phyloP scores from a whole-genome alignment of 768 basidiomycete genomes.

The Boletus vermiculosoides region DNA sequence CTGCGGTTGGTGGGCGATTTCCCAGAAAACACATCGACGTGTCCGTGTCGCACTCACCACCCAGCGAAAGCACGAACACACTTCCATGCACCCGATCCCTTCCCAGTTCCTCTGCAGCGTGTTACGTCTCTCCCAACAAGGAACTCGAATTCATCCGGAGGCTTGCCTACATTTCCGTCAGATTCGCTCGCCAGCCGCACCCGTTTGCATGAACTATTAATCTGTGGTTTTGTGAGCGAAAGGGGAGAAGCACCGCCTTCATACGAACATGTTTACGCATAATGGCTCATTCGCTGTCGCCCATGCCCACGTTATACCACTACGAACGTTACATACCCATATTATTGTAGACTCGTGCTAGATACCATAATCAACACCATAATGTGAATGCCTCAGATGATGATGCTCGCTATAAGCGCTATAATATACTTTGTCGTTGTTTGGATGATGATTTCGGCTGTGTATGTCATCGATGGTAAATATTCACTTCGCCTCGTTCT shows the following conservation, averaged over 20 bases:
- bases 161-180: slow-evolving; percentile 2
- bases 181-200: slow-evolving; percentile 45
- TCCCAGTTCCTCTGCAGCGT: slow-evolving; percentile 21
- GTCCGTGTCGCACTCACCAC: slow-evolving; percentile 42
- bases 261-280: slow-evolving; percentile 10
- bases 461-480: not conserved
- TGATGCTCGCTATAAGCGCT: too few relatives aligned
- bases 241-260: slow-evolving; percentile 81
- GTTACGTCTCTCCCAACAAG: slow-evolving; percentile 34
- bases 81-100: not conserved
- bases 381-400: not conserved
- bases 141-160: slow-evolving; percentile 29
- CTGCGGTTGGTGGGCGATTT: slow-evolving; percentile 4
- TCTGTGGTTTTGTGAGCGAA: slow-evolving; percentile 80
- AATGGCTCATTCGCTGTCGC: not conserved
- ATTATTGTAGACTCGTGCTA: not conserved
- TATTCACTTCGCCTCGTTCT: not conserved
- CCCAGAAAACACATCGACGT: slow-evolving; percentile 24
- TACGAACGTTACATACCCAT: not conserved
- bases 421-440: not conserved
- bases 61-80: slow-evolving; percentile 12
- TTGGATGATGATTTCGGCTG: not conserved
- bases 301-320: not conserved
- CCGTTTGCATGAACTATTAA: slow-evolving; percentile 70
- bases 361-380: not conserved